phyloP scores from a whole-genome alignment of 2,329 filamentous ascomycete species.

The Capronia epimyces region DNA sequence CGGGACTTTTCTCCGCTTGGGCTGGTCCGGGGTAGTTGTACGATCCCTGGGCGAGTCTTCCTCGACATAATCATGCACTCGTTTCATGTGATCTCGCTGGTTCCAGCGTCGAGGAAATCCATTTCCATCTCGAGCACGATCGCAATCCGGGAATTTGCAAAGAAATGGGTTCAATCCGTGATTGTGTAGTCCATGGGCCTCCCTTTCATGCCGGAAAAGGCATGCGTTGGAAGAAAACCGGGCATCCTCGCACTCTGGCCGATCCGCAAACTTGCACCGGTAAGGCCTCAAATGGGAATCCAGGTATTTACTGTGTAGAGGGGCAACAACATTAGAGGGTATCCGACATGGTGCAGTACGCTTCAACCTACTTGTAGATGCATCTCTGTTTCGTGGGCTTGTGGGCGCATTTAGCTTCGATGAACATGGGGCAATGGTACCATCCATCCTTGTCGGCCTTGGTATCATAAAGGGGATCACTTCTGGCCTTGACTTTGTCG shows the following conservation, averaged over 20 bases:
- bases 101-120: constrained; percentile 96
- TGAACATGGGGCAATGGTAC: constrained; percentile 86
- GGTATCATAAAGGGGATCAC: constrained; percentile 24
- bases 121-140: constrained; percentile 72
- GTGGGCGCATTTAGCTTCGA: constrained; percentile 69
- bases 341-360: constrained; percentile 11
- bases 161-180: constrained; percentile 89
- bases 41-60: constrained; percentile 26
- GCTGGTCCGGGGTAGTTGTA: constrained; percentile 7
- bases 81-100: constrained; percentile 92
- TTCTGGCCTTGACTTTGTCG: constrained; percentile 26
- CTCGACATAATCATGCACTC: constrained; percentile 64
- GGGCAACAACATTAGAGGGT: constrained; percentile 26
- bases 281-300: constrained; percentile 97
- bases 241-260: constrained; percentile 72
- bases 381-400: constrained; percentile 95
- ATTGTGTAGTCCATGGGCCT: constrained; percentile 92
- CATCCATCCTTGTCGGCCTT: constrained; percentile 58
- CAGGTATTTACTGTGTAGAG: constrained; percentile 72
- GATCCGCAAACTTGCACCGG: constrained; percentile 65
- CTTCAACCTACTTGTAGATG: constrained; percentile 82
- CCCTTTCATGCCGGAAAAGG: constrained; percentile 86
- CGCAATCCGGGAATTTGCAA: constrained; percentile 81
- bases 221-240: constrained; percentile 94
- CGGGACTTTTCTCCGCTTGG: constrained; percentile 25